Evolutionary conservation across 2,329 filamentous ascomycete genomes (phyloP), one percentile per base, ranked within the genome.

Genomic region (Neofusicoccum umdonicola): DNA sequence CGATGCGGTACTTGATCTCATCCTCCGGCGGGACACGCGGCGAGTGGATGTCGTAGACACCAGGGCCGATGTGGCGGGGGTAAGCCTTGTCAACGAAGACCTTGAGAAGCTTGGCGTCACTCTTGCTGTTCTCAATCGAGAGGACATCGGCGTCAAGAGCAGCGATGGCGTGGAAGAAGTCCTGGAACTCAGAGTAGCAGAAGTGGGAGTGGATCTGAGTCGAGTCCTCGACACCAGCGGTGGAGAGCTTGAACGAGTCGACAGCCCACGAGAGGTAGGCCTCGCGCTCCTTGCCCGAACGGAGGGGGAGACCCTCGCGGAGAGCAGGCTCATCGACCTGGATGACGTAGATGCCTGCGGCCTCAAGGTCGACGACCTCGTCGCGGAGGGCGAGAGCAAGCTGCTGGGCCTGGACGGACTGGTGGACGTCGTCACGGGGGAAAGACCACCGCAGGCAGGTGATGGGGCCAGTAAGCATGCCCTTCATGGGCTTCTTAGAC

Each of bases 101-200:
- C 84, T 94, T 91, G 79, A 99, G 90, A 72, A 99, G 90, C 90
- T 99, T 99, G 78, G 95, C 95, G 77, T 99, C 95, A 74, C 92
- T 96, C 90, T 99, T 99, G 90, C 91, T 96, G 92, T 99, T 99
- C 90, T 99, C 95, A 74, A 99, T 99, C 78, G 92, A 96, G 76
- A 99, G 89, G 69, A 99, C 95, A 82, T 99, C 95, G 69, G 95
- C 94, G 79, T 99, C 95, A 70, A 99, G 90, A 67, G 95, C 94
- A 70, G 95, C 92, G 74, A 99, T 99, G 83, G 95, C 95, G 84
- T 98, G 92, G 93, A 99, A 99, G 88, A 99, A 99, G 87, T 99
- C 95, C 85, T 99, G 95, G 92, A 99, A 99, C 87, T 99, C 95
- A 62, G 95, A 98, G 90, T 99, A 99, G 83, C 95, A 99, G 91